These are phyloP conservation scores for Penicillium sumatraense DNA, from an alignment of 2,329 filamentous ascomycete genomes.

Conservation along the genomic window DNA sequence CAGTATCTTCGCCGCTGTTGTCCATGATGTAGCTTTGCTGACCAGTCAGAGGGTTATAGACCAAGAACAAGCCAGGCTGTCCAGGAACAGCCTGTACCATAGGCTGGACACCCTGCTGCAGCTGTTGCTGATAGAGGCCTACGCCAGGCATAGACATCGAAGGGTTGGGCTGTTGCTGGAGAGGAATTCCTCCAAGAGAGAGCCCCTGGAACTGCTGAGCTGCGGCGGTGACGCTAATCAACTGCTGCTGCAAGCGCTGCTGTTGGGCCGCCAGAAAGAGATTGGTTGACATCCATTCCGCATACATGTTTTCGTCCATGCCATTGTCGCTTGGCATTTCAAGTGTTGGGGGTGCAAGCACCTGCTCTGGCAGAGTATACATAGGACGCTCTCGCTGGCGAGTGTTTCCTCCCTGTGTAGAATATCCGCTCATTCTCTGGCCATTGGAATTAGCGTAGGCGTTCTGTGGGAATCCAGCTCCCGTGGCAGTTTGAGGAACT, in stretches of 20 bases:
- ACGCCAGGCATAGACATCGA: constrained; percentile 58
- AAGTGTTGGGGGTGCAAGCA: constrained; percentile 70
- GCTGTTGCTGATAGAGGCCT: constrained; percentile 68
- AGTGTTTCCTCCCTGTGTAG: constrained; percentile 23
- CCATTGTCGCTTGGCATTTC: constrained; percentile 69
- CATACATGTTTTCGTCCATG: constrained; percentile 85
- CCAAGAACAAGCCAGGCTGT: constrained; percentile 77
- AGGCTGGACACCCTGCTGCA: constrained; percentile 68
- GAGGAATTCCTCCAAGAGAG: constrained; percentile 60
- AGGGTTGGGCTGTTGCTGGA: constrained; percentile 56
- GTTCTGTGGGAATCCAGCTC: constrained; percentile 56
- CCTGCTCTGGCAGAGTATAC: constrained; percentile 80
- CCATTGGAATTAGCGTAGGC: constrained; percentile 41
- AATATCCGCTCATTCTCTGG: constrained; percentile 39
- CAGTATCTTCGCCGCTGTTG: constrained; percentile 59
- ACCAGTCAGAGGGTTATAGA: constrained; percentile 84
- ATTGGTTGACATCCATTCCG: constrained; percentile 88
- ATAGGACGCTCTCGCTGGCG: constrained; percentile 57
- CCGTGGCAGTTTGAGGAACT: constrained; percentile 64
- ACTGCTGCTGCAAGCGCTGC: constrained; percentile 90
- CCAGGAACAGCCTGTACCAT: constrained; percentile 66
- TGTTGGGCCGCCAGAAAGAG: constrained; percentile 92
- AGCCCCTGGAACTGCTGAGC: constrained; percentile 82
- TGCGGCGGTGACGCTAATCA: constrained; percentile 79
- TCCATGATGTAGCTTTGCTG: constrained; percentile 83